Evolutionary conservation across 179 eudicot species (phyloP).

Genomic region (Corrigiola litoralis): DNA sequence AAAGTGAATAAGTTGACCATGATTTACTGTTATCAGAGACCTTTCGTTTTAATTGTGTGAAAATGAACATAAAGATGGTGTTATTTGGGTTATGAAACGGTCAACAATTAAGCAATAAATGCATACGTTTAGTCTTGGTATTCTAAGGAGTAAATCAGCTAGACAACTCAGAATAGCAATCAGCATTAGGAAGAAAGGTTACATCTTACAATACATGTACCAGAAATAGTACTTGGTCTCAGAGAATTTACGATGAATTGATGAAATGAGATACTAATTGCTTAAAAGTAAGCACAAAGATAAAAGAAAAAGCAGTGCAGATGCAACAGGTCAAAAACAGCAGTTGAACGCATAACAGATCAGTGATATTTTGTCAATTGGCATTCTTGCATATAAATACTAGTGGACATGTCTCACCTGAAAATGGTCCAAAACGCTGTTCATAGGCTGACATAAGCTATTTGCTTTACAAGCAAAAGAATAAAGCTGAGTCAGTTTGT

Average conservation of each 20-base stretch:
- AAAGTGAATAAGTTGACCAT: neutral
- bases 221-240: neutral
- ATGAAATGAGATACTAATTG: neutral
- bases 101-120: neutral
- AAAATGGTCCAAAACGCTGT: slow-evolving; percentile 49
- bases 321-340: slow-evolving; percentile 1
- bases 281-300: no score
- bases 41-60: neutral
- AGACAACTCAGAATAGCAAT: no score
- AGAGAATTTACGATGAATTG: neutral
- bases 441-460: slow-evolving; percentile 26
- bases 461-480: slow-evolving; percentile 42
- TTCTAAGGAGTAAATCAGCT: neutral
- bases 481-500: slow-evolving; percentile 42
- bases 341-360: slow-evolving; percentile 1
- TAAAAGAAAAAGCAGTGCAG: neutral
- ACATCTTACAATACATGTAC: no score
- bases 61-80: neutral
- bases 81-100: neutral
- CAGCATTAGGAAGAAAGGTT: no score
- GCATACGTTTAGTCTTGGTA: no score
- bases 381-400: neutral
- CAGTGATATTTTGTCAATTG: neutral
- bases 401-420: slow-evolving; percentile 46
- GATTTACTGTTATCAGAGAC: neutral